Percentiles rank a stretch among this genome's conserved stretches.
Conservation (phyloP, 352 stramenopile genomes). For the Plasmopara muralis region DNA sequence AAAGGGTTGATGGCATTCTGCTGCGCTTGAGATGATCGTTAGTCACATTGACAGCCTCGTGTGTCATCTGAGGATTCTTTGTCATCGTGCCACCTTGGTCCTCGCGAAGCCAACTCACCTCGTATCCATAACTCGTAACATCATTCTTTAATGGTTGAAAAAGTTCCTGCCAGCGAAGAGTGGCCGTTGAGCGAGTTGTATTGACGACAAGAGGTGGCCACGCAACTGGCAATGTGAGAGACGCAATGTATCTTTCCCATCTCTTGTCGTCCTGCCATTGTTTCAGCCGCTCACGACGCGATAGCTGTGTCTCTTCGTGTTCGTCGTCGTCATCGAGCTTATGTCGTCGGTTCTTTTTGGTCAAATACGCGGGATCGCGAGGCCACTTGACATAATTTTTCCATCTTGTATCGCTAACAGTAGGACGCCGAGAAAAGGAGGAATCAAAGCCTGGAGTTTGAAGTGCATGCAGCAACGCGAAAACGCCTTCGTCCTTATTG, state of each 20-base stretch:
- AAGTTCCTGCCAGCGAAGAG: slow-evolving; percentile 68
- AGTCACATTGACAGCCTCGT: slow-evolving; percentile 45
- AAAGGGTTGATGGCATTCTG: slow-evolving; percentile 50
- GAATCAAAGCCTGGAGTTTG: slow-evolving; percentile 50
- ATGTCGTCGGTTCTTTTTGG: slow-evolving; percentile 34
- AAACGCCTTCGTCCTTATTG: slow-evolving; percentile 13
- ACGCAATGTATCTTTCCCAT: slow-evolving; percentile 56
- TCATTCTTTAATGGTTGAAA: slow-evolving; percentile 55
- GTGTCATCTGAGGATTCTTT: slow-evolving; percentile 1
- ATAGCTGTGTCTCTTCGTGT: slow-evolving; percentile 36
- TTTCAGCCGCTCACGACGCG: slow-evolving; percentile 67
- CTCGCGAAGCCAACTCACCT: slow-evolving; percentile 49
- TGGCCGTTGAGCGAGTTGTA: slow-evolving; percentile 40
- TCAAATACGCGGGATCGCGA: slow-evolving; percentile 34
- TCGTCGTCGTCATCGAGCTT: slow-evolving; percentile 16
- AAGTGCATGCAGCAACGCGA: slow-evolving; percentile 38
- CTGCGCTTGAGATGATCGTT: slow-evolving; percentile 46
- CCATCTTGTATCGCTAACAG: slow-evolving; percentile 33
- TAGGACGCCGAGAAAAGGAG: slow-evolving; percentile 43
- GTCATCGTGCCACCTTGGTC: slow-evolving; percentile 4
- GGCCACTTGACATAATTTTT: slow-evolving; percentile 56
- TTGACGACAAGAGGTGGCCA: slow-evolving; percentile 56
- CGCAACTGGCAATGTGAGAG: slow-evolving; percentile 61
- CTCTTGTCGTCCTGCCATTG: slow-evolving; percentile 74
- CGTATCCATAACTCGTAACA: slow-evolving; percentile 57